phyloP scores from a whole-genome alignment of 139 green algal genomes.

The Tetradesmus lagerheimii region DNA sequence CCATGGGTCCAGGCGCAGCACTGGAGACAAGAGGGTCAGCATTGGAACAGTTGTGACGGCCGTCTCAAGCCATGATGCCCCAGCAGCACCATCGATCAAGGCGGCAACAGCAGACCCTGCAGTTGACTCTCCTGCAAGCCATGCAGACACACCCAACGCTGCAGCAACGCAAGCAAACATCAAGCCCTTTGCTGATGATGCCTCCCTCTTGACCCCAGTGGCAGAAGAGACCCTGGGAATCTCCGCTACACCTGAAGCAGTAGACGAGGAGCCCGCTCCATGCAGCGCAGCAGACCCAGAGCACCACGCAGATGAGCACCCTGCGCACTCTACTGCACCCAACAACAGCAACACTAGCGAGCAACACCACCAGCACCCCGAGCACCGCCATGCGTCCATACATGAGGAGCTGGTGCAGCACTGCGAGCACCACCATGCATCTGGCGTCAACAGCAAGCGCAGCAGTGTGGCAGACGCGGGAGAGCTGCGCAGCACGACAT shows the following conservation, averaged over 20 bases:
- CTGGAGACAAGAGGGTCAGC: slow-evolving; percentile 17
- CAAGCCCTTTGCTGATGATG: slow-evolving; percentile 9
- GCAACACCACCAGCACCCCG: background rate
- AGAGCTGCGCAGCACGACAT: background rate
- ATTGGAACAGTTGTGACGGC: background rate
- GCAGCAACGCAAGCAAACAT: background rate
- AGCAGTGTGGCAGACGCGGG: background rate
- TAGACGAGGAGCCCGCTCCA: background rate
- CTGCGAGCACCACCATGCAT: background rate
- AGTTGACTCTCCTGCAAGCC: background rate
- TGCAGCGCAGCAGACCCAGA: background rate
- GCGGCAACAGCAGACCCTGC: background rate
- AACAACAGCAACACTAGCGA: background rate
- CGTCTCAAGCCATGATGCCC: background rate
- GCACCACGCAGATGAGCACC: background rate
- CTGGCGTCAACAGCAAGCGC: background rate
- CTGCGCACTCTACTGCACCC: background rate
- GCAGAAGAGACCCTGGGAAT: background rate
- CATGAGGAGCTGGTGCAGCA: background rate
- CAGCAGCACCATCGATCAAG: background rate
- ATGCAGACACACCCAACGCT: background rate
- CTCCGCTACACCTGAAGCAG: background rate
- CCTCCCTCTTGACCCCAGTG: background rate
- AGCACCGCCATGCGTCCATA: background rate
- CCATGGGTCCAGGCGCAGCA: background rate